Conservation (phyloP, 345 rosid genomes). For the Eucalyptus viminalis region DNA sequence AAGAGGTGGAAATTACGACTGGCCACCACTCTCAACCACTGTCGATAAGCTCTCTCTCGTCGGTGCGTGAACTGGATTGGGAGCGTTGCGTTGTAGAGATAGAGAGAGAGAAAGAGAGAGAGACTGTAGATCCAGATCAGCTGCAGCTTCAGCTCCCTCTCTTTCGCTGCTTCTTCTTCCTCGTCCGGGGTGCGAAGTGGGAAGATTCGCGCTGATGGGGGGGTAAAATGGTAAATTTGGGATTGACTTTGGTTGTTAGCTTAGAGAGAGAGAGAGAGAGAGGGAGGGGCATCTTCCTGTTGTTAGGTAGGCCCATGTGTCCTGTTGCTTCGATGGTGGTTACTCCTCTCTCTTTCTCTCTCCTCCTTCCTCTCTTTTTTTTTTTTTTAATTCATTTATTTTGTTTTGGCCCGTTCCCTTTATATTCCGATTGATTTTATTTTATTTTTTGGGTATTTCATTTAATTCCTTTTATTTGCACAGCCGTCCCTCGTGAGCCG, state of each 20-base stretch:
- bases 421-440: not conserved
- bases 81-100: not conserved
- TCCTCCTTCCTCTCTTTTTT: not conserved
- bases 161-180: not conserved
- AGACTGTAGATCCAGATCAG: not conserved
- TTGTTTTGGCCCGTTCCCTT: not conserved
- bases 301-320: not conserved
- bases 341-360: not conserved
- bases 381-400: not conserved
- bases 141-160: not conserved
- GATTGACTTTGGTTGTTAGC: not conserved
- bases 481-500: not conserved
- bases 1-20: not conserved
- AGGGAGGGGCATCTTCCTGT: not conserved
- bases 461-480: not conserved
- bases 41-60: not conserved
- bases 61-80: not conserved
- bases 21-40: not conserved
- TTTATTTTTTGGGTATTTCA: not conserved
- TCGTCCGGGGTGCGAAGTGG: not conserved
- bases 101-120: not conserved
- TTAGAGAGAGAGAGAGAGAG: not conserved
- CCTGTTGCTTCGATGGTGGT: not conserved
- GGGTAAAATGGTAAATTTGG: not conserved
- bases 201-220: not conserved